Conservation (phyloP, 768 basidiomycete species). For the Peribolospora baueri region DNA sequence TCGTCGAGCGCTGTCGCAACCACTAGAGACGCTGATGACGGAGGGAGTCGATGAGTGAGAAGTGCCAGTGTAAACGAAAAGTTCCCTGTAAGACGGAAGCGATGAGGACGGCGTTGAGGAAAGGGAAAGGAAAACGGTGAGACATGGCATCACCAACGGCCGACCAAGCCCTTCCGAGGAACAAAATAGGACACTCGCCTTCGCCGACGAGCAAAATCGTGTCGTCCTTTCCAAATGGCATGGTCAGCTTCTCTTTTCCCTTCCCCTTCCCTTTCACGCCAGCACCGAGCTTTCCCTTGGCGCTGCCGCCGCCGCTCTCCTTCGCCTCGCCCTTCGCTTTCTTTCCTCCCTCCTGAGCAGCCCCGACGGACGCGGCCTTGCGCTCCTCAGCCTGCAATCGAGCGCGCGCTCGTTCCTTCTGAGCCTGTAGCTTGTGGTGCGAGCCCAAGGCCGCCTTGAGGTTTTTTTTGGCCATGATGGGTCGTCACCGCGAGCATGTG, state of each 20-base stretch:
- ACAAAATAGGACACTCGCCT: constrained; percentile 24
- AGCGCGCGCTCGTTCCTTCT: too few relatives aligned
- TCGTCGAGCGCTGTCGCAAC: constrained; percentile 69
- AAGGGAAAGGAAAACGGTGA: not conserved
- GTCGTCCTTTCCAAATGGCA: constrained; percentile 12
- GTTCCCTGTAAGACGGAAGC: constrained; percentile 24
- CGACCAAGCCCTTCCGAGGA: not conserved
- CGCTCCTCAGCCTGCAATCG: too few relatives aligned
- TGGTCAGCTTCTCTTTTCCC: not conserved
- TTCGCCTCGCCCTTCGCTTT: not conserved
- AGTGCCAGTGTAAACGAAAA: constrained; percentile 74
- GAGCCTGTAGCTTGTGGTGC: too few relatives aligned
- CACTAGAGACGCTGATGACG: constrained; percentile 39
- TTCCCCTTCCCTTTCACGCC: not conserved
- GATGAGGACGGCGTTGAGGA: not conserved
- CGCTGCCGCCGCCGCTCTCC: not conserved
- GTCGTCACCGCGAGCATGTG: too few relatives aligned
- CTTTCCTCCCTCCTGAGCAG: too few relatives aligned
- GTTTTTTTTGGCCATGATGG: too few relatives aligned
- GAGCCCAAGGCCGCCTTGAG: too few relatives aligned
- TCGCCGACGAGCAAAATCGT: constrained; percentile 48
- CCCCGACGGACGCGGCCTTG: too few relatives aligned
- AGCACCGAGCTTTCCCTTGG: not conserved
- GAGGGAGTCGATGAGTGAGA: constrained; percentile 26
- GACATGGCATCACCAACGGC: not conserved